These are phyloP conservation scores for Fusarium dlaminii DNA, from an alignment of 2,329 filamentous ascomycete species.

Conservation along the genomic window DNA sequence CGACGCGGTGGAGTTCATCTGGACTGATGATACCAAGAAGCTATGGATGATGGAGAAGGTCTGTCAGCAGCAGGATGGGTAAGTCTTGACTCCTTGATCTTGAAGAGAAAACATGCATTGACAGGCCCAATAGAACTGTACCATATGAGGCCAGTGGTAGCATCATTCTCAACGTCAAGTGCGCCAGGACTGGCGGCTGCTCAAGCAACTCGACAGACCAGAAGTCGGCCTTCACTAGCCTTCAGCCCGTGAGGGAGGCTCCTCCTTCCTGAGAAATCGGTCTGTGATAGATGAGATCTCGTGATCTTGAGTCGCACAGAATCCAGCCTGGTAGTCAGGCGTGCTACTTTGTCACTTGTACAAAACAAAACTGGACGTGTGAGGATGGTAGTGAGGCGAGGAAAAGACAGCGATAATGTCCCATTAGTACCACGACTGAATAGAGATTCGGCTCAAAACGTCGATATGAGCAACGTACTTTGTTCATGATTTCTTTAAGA, in stretches of 20 bases:
- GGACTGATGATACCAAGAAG: conserved; percentile 37
- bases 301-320: conserved; percentile 7
- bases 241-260: conserved; percentile 41
- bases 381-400: not conserved
- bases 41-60: conserved; percentile 57
- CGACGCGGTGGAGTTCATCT: conserved; percentile 55
- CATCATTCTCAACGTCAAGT: conserved; percentile 32
- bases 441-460: not conserved
- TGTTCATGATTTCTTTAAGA: not conserved
- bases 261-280: conserved; percentile 8
- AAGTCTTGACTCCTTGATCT: conserved; percentile 23
- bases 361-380: not conserved
- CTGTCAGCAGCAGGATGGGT: conserved; percentile 53
- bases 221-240: conserved; percentile 43
- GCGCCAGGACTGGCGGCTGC: conserved; percentile 36
- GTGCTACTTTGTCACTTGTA: not conserved
- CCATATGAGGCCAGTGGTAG: conserved; percentile 48
- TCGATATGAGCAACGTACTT: not conserved
- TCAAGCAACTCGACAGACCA: conserved; percentile 46
- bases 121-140: conserved; percentile 28
- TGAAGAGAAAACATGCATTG: not conserved
- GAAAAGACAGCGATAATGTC: not conserved
- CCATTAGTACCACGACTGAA: not conserved
- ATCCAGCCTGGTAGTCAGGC: conserved; percentile 8
- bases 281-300: not conserved